Conservation (phyloP, 129 eudicot species). For the Helianthus tuberosus region DNA sequence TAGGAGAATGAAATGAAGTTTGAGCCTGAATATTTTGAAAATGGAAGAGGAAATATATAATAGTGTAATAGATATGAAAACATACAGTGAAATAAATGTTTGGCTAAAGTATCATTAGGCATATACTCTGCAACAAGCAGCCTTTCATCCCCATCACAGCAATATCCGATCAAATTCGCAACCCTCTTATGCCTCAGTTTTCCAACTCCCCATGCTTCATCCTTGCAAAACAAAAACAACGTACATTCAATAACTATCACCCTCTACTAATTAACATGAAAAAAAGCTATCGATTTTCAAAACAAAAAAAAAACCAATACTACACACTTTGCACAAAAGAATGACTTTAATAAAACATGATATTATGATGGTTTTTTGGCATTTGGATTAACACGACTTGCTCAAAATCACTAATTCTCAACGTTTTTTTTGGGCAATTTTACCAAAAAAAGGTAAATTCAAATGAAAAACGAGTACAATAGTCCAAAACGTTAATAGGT, state of each 20-base stretch:
- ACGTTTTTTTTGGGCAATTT: not conserved
- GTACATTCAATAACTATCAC: not conserved
- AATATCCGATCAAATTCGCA: slow-evolving; percentile 82
- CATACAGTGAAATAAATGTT: slow-evolving; percentile 86
- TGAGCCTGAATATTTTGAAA: not conserved
- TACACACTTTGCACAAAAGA: not conserved
- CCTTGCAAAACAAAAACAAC: slow-evolving; percentile 41
- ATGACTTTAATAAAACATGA: not conserved
- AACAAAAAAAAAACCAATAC: not conserved
- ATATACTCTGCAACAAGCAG: slow-evolving; percentile 89
- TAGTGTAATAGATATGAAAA: slow-evolving; percentile 4
- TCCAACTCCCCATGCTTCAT: slow-evolving; percentile 93
- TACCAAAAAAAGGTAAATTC: not conserved
- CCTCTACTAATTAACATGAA: not conserved
- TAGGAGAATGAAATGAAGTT: not conserved
- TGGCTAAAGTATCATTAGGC: slow-evolving; percentile 87
- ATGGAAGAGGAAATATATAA: slow-evolving; percentile 1
- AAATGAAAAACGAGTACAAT: not conserved
- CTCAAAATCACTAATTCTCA: not conserved
- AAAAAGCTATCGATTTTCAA: not conserved
- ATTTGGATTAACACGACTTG: not conserved
- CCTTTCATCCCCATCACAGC: slow-evolving; percentile 94
- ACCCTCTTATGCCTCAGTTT: slow-evolving; percentile 78
- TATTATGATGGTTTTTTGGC: not conserved
- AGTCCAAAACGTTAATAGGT: not conserved